Evolutionary conservation across 352 stramenopile genomes (phyloP).

Genomic region (Bremia lactucae): DNA sequence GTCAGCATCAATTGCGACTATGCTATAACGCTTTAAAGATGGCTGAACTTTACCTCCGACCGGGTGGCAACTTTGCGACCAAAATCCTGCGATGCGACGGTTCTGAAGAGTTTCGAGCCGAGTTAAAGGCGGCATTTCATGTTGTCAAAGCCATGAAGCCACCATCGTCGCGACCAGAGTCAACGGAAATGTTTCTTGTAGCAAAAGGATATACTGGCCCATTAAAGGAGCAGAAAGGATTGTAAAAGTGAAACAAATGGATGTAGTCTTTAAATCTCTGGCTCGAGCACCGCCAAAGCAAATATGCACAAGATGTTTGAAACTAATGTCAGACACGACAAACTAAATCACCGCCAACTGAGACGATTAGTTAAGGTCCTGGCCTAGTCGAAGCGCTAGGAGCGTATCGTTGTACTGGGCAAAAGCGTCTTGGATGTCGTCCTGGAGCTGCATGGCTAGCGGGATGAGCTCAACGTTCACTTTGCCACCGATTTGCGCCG

Average conservation of each 20-base stretch:
- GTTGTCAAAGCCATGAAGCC: slow-evolving; percentile 71
- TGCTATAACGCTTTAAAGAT: slow-evolving; percentile 81
- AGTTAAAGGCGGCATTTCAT: slow-evolving; percentile 64
- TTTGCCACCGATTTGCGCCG: slow-evolving; percentile 77
- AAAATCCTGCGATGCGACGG: slow-evolving; percentile 77
- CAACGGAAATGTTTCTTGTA: slow-evolving; percentile 78
- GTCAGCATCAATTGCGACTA: slow-evolving; percentile 68
- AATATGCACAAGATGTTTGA: no score
- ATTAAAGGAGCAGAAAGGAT: neutral
- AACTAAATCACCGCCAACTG: slow-evolving; percentile 3
- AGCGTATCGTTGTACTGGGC: slow-evolving; percentile 88
- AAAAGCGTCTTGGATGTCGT: slow-evolving; percentile 86
- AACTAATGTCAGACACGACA: slow-evolving; percentile 4
- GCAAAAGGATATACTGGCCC: slow-evolving; percentile 52
- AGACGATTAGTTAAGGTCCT: slow-evolving; percentile 64
- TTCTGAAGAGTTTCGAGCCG: slow-evolving; percentile 58
- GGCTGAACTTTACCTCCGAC: slow-evolving; percentile 69
- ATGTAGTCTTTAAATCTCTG: no score
- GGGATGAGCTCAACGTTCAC: slow-evolving; percentile 85
- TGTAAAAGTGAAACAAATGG: no score
- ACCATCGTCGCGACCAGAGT: slow-evolving; percentile 63
- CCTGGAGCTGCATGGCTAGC: slow-evolving; percentile 83
- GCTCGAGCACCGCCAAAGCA: no score
- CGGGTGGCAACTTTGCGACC: slow-evolving; percentile 65
- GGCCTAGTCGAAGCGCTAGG: slow-evolving; percentile 69